Base-by-base conservation (phyloP, 2,329 filamentous ascomycete genomes). In the Epichloe bromicola region DNA sequence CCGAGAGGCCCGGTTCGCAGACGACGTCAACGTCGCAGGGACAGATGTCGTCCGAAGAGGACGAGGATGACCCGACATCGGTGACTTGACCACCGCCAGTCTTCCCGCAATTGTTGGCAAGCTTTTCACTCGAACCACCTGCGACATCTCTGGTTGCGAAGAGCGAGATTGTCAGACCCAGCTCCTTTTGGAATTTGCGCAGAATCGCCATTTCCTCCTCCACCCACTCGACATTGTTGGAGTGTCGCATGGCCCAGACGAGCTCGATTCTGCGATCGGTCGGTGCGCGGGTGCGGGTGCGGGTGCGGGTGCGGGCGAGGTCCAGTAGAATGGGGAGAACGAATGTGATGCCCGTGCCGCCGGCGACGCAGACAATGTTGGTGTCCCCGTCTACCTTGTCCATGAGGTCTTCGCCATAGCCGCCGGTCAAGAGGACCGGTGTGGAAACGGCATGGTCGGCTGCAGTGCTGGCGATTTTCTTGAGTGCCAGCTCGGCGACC, bases 241-340 rank as follows among this genome's bases (percentile, higher is more conserved):
- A 66, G 40, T 75, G 73, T 14, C 80, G 72, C 38, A 86, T 70
- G 2, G 77, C 75, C 83, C 83, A 86, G 51, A 85, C 67, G n/a
- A 86, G 74, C 57, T 82, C 75, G 2, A 85, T 61, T 53, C 69
- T 72, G 48, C 73, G 67, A 50, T 72, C 65, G 26, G 63, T 55
- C 43, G 62, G 74, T 4, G 80, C 65, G n/a, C 79, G 67, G 33
- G 55, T 57, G 39, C 59, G 61, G 20, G 55, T 19, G 19, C 19
- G 20, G 5, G 80, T 64, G n/a, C 79, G 67, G 19, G 55, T 58
- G 37, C 59, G 61, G 33, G 63, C 61, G 10, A 68, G 60, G 14
- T 63, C 54, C 15, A 69, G 57, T 14, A 69, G 63, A 2, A 66
- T 51, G 1, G 68, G 67, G 10, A 70, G 60, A 1, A 70, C 67